Evolutionary conservation across 2,329 filamentous ascomycete genomes (phyloP), one percentile per base, ranked within the genome.

Genomic region (Arthrinium puccinioides): DNA sequence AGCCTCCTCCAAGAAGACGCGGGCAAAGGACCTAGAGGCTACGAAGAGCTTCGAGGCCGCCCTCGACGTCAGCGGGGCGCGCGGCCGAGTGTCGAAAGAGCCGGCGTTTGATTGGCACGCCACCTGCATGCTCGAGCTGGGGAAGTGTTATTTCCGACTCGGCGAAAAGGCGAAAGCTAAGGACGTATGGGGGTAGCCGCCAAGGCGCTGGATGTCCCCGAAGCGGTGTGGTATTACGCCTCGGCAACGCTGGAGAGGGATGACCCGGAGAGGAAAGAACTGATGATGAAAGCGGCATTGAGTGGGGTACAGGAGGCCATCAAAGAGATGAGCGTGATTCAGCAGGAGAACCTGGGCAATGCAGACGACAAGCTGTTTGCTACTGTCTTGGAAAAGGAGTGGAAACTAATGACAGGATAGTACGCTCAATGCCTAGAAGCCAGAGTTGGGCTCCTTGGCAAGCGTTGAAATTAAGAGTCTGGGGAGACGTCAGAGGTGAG

Each of bases 41-140:
- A 20, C 24, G 20, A 33, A 16, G 20, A 23, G 24, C n/a, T 33
- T 33, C 9, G 32, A 40, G 29, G 32, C 14, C 18, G 38, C 26
- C 36, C 21, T 41, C 3, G 38, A 41, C 38, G 28, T 9, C 41
- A 21, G 36, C 31, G 18, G 36, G 11, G 15, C 6, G 33, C 14
- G 21, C 28, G 13, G 18, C 37, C n/a, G 13, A 32, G 18, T 42
- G 35, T 37, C 36, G 32, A 15, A 26, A 16, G 38, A 41, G 37
- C 40, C 8, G 38, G 26, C 18, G 15, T 67, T 63, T 62, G 51
- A 55, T 26, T 63, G 57, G 55, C 59, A 62, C 38, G 41, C 39
- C 9, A 43, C 40, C 23, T 62, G 59, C 44, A 46, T 57, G 13
- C 44, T 56, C 21, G 48, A 39, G 18, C 52, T 56, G 11, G 59